Base-by-base conservation (phyloP, 2,329 filamentous ascomycete species). In the Fusarium illudens region DNA sequence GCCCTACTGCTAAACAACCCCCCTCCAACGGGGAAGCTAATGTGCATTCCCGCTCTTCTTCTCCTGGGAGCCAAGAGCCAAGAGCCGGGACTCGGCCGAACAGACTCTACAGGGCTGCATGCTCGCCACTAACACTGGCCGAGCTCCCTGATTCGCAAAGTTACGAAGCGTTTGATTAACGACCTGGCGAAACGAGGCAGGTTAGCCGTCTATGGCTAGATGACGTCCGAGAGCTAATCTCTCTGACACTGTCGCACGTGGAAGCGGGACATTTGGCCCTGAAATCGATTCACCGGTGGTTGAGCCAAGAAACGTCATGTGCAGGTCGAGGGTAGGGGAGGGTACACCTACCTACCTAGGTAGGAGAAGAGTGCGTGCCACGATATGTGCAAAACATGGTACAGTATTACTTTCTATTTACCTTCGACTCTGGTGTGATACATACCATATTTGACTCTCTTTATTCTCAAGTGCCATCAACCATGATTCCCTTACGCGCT, bases 31-130 rank as follows among this genome's bases (percentile, higher is more conserved):
- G 10, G 25, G 50, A 39, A 53, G 34, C 33, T 53, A 34, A 39
- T 17, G 34, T 39, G 34, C 50, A 39, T 53, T 29, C n/a, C 33
- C 50, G 17, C 20, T 22, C 7, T 9, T 30, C 19, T 20, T 44
- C 25, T 19, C 30, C 25, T 17, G 15, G 17, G 12, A n/a, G 30
- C 29, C 34, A 51, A 49, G 13, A 54, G 25, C 68, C 61, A 59
- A 42, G 57, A 57, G 30, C 69, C 63, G 64, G 39, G 57, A 63
- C 68, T 71, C 60, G 68, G 68, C 68, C 66, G 68, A 70, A 55
- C 53, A 13, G 29, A 34, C 7, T 20, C 30, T 52, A 34, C 62
- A 60, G 54, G 65, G 56, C 65, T 68, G 65, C 56, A 68, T 60
- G 52, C 25, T 55, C 64, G 52, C 62, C 48, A 46, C 46, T 32